phyloP scores from a whole-genome alignment of 805 yeast genomes.

The Kodamaea kakaduensis region DNA sequence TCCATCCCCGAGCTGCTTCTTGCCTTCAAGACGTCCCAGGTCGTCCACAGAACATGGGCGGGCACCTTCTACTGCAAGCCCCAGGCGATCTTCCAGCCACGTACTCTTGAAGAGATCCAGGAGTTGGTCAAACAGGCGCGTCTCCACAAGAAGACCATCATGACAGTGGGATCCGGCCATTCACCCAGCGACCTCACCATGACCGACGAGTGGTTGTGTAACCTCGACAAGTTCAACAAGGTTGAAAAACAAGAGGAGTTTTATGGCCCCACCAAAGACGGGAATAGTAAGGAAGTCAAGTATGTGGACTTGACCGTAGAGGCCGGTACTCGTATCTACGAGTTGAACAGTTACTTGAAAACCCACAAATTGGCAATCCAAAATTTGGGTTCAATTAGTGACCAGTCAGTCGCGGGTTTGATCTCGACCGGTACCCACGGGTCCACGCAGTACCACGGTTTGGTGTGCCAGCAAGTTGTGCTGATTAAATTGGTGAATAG shows the following conservation, averaged over 20 bases:
- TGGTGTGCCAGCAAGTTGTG: slow-evolving; percentile 84
- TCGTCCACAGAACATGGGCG: slow-evolving; percentile 79
- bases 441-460: slow-evolving; percentile 87
- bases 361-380: slow-evolving; percentile 73
- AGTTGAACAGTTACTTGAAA: slow-evolving; percentile 65
- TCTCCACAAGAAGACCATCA: slow-evolving; percentile 55
- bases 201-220: slow-evolving; percentile 84
- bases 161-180: slow-evolving; percentile 90
- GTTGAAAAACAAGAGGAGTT: slow-evolving; percentile 48
- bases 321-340: slow-evolving; percentile 80
- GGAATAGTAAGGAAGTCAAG: slow-evolving; percentile 41
- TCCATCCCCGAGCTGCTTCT: slow-evolving; percentile 32
- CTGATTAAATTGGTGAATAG: slow-evolving; percentile 71
- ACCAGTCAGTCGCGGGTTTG: slow-evolving; percentile 92
- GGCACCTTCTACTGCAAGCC: slow-evolving; percentile 80
- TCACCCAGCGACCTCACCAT: slow-evolving; percentile 90
- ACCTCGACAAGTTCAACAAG: slow-evolving; percentile 69
- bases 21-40: slow-evolving; percentile 36
- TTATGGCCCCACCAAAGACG: slow-evolving; percentile 30
- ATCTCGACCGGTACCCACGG: slow-evolving; percentile 98
- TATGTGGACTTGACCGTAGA: slow-evolving; percentile 92
- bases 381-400: slow-evolving; percentile 89
- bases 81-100: slow-evolving; percentile 75
- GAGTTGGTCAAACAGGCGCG: slow-evolving; percentile 66
- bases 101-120: slow-evolving; percentile 60